phyloP scores from a whole-genome alignment of 1,284 basidiomycete genomes.

The Boletus sp. region DNA sequence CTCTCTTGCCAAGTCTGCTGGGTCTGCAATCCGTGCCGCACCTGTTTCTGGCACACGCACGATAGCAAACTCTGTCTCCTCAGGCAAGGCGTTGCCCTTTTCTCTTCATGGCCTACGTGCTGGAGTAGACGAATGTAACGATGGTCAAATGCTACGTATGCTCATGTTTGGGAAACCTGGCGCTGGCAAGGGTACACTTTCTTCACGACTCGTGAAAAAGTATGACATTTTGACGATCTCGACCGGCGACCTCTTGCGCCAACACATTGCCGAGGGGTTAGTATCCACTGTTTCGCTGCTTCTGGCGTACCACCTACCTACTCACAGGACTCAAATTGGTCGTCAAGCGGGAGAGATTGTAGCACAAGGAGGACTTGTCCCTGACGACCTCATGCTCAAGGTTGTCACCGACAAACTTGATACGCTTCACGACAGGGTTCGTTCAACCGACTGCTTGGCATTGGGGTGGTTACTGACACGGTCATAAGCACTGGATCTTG shows the following conservation, averaged over 20 bases:
- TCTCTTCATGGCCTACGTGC: conserved; percentile 43
- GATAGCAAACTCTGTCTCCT: conserved; percentile 39
- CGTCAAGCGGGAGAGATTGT: conserved; percentile 71
- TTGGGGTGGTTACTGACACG: conserved; percentile 1
- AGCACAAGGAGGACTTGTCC: conserved; percentile 67
- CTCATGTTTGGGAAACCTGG: conserved; percentile 82
- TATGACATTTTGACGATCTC: conserved; percentile 74
- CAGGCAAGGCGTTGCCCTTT: conserved; percentile 49
- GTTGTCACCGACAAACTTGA: conserved; percentile 72
- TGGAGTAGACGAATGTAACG: conserved; percentile 33
- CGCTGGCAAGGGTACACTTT: conserved; percentile 76
- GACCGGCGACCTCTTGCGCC: conserved; percentile 76
- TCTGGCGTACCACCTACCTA: neutral
- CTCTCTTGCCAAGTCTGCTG: conserved; percentile 14
- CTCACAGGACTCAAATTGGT: conserved; percentile 61
- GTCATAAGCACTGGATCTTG: conserved; percentile 78
- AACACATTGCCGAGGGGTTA: conserved; percentile 69
- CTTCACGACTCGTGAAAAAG: conserved; percentile 66
- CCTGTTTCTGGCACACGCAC: conserved; percentile 21
- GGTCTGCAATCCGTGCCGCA: conserved; percentile 10
- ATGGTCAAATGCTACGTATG: conserved; percentile 57
- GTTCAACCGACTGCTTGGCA: conserved; percentile 9
- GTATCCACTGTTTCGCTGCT: neutral
- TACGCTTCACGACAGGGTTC: conserved; percentile 59
- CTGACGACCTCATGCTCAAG: conserved; percentile 75